Base-by-base conservation (phyloP, 805 yeast genomes). In the Saccharomycopsis vini region DNA sequence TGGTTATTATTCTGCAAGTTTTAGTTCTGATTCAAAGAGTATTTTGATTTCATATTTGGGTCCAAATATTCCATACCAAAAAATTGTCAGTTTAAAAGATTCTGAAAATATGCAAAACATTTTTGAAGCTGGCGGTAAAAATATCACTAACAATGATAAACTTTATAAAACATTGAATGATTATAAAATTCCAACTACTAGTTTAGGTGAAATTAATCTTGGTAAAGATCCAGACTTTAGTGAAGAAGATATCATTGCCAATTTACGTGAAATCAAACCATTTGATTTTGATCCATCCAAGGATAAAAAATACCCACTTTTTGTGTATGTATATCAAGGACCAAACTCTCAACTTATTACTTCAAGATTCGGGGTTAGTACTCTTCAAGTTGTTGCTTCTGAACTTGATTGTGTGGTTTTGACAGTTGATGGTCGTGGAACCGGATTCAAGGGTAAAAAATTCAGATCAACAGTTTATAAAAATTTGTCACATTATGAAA, bases 351-450 rank as follows among this genome's bases (percentile, higher is more conserved):
- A 92, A 61, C 68, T 75, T 43, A 96, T 90, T 5, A 65, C 70
- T 35, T 77, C 82, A 50, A 57, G 65, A 12, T 87, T 77, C 55
- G 57, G 72, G 0, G 63, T 82, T 26, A 69, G 73, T 6, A 89
- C 87, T 62, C 82, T 89, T 49, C 74, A 82, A 23, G 79, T 84
- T 9, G 74, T 83, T 33, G 81, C 95, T 0, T 75, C 95, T 1
- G 80, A 79, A 53, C 67, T 84, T 50, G 72, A 81, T 54, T 86
- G 94, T 2, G 73, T 92, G 39, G 95, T 92, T 6, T 95, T 92
- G 1, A 84, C 95, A 1, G 95, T 92, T 3, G 98, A 92, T 62
- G 97, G 97, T 0, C 75, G 98, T 54, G 98, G 98, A 24, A 92
- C 98, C 1, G 97, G 97, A 0, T 85, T 70, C 61, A 85, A 79